Percentiles rank a stretch among this genome's conserved stretches.
phyloP scores from a whole-genome alignment of 1,139 yeast species.

The Maudiozyma humilis region DNA sequence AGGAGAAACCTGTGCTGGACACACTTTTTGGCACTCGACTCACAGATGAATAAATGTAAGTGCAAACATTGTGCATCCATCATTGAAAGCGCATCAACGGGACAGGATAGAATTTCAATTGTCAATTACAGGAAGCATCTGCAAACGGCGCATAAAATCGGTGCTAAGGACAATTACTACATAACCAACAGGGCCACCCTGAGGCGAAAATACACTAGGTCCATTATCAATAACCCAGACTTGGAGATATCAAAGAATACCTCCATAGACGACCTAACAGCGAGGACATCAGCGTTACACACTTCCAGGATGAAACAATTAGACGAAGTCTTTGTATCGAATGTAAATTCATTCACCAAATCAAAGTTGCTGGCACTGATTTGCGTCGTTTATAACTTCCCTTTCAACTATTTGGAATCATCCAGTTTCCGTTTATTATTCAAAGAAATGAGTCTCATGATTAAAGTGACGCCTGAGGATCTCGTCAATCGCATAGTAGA shows the following conservation, averaged over 20 bases:
- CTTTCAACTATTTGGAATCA: slow-evolving; percentile 7
- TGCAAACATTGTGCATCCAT: slow-evolving; percentile 17
- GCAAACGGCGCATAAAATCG: slow-evolving; percentile 7
- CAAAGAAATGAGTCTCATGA: not conserved
- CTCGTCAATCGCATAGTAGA: slow-evolving; percentile 6
- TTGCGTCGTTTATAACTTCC: slow-evolving; percentile 11
- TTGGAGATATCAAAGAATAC: not conserved
- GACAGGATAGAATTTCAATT: slow-evolving; percentile 2
- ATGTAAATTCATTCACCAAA: not conserved
- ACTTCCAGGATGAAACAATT: not conserved
- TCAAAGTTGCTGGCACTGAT: not conserved
- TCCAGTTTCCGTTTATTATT: slow-evolving; percentile 6
- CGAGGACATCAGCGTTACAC: not conserved
- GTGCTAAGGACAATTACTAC: slow-evolving; percentile 2
- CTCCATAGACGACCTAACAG: too few species aligned
- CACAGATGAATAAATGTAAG: slow-evolving; percentile 6
- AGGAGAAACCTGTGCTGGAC: slow-evolving; percentile 12
- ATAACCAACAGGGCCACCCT: too few species aligned
- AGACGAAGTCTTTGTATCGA: not conserved
- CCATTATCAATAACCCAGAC: not conserved
- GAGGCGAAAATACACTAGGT: too few species aligned
- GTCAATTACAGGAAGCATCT: slow-evolving; percentile 9
- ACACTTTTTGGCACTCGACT: slow-evolving; percentile 12
- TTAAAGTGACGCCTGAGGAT: not conserved
- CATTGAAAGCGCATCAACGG: slow-evolving; percentile 1